Percentiles rank a stretch among this genome's conserved stretches.
These are phyloP conservation scores for Spergularia marina DNA, from an alignment of 148 eudicot species.

Conservation along the genomic window DNA sequence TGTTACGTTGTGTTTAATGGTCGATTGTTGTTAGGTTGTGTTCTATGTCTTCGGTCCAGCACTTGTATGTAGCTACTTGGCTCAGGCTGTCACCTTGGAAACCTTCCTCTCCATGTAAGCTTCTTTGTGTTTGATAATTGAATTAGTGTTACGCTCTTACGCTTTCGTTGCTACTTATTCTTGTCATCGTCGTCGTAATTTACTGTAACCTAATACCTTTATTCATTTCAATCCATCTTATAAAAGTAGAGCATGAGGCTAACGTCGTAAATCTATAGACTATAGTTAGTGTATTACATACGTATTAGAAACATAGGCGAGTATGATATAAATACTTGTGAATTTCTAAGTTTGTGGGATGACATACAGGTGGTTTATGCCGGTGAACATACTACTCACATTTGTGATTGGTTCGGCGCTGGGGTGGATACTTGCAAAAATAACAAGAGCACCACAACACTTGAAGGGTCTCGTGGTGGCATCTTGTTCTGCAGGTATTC, in stretches of 20 bases:
- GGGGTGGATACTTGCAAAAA: conserved; percentile 52
- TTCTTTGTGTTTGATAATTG: background rate
- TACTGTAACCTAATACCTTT: too few relatives aligned
- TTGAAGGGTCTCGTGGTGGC: conserved; percentile 54
- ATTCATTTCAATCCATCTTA: too few relatives aligned
- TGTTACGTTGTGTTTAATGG: background rate
- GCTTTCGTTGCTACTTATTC: background rate
- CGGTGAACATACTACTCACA: conserved; percentile 54
- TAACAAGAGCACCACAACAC: conserved; percentile 54
- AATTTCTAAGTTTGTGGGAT: background rate
- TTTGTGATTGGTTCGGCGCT: conserved; percentile 56
- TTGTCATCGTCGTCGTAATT: too few relatives aligned
- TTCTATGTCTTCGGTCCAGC: conserved; percentile 45
- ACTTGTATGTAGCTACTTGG: conserved; percentile 38
- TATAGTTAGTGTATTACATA: too few relatives aligned
- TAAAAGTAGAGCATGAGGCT: too few relatives aligned
- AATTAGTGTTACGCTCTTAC: background rate
- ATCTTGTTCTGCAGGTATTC: conserved; percentile 59
- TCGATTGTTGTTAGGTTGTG: conserved; percentile 30
- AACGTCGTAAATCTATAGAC: too few relatives aligned
- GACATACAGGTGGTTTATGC: conserved; percentile 70
- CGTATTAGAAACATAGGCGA: too few relatives aligned
- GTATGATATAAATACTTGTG: too few relatives aligned
- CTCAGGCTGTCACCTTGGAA: conserved; percentile 32
- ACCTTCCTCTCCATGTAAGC: conserved; percentile 34